Base-by-base conservation (phyloP, 805 yeast species). In the Wickerhamiella occidentalis region DNA sequence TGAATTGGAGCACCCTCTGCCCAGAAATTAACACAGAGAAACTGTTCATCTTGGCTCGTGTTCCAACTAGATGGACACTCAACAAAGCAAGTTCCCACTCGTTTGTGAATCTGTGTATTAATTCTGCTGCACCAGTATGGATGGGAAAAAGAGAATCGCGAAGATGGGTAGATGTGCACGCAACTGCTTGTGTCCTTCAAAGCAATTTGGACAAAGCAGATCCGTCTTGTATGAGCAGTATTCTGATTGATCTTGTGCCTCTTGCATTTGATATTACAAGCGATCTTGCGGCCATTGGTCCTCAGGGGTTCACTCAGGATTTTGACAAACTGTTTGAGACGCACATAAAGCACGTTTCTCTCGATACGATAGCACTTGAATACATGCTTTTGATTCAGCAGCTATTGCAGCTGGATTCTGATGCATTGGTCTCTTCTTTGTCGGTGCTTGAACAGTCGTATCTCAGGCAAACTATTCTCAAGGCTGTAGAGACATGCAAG, bases 51-150 rank as follows among this genome's bases (percentile, higher is more conserved):
- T 22, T 44, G 21, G 19, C 47, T 2, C 18, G 30, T 13, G 29
- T 44, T 13, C 19, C 47, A 11, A 12, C 19, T 2, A 21, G 13
- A 4, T 33, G 38, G 40, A 21, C 11, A 6, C 28, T 44, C 22
- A 40, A 44, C 19, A n/a, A 17, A 5, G 12, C 18, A 4, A 21
- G 21, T 33, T 15, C 15, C 13, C 6, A 19, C 8, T 11, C 19
- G 12, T 44, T 13, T 22, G 33, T 40, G 3, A 44, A 21, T 17
- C 29, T 44, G 21, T 44, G 47, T 26, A 44, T 44, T 19, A 33
- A 30, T 19, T 21, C 47, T 8, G 26, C 33, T 12, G 40, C 47
- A 7, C 47, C 47, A 18, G 47, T 44, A 13, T 44, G 47, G 47
- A 21, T 44, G n/a, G 40, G 38, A 6, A 30, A 33, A 13, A 30